phyloP scores from a whole-genome alignment of 805 yeast species.

The Pichia eremophila region DNA sequence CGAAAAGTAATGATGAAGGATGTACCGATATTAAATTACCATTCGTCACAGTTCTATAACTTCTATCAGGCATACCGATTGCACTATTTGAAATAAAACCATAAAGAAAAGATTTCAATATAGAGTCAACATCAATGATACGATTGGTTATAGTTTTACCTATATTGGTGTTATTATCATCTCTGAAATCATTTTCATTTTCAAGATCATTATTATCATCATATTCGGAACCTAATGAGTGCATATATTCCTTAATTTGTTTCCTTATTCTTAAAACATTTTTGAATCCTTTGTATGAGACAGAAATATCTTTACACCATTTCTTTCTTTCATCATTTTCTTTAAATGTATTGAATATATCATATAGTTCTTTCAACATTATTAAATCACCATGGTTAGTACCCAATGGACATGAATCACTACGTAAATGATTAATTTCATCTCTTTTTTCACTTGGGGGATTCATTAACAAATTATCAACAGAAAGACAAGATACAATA shows the following conservation, averaged over 20 bases:
- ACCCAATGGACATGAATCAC: conserved; percentile 65
- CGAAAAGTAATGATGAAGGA: conserved; percentile 84
- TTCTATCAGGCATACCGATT: conserved; percentile 88
- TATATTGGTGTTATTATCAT: conserved; percentile 3
- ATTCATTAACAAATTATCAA: conserved; percentile 75
- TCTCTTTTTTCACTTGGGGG: conserved; percentile 78
- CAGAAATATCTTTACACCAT: conserved; percentile 77
- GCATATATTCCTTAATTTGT: conserved; percentile 68
- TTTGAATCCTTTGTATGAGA: conserved; percentile 71
- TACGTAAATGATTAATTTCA: conserved; percentile 68
- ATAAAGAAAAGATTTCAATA: conserved; percentile 68
- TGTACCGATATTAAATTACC: conserved; percentile 85
- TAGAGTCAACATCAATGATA: conserved; percentile 42
- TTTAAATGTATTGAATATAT: conserved; percentile 38
- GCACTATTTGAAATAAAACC: conserved; percentile 91
- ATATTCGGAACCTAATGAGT: conserved; percentile 21
- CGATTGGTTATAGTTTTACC: conserved; percentile 2
- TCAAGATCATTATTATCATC: no score
- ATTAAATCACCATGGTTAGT: conserved; percentile 71
- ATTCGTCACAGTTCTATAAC: conserved; percentile 74
- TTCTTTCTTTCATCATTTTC: conserved; percentile 48
- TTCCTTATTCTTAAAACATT: conserved; percentile 67
- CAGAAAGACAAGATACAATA: conserved; percentile 86
- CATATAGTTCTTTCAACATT: conserved; percentile 70
- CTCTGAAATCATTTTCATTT: conserved; percentile 22